Conservation (phyloP, 2,329 filamentous ascomycete genomes). For the Colletotrichum sp. region DNA sequence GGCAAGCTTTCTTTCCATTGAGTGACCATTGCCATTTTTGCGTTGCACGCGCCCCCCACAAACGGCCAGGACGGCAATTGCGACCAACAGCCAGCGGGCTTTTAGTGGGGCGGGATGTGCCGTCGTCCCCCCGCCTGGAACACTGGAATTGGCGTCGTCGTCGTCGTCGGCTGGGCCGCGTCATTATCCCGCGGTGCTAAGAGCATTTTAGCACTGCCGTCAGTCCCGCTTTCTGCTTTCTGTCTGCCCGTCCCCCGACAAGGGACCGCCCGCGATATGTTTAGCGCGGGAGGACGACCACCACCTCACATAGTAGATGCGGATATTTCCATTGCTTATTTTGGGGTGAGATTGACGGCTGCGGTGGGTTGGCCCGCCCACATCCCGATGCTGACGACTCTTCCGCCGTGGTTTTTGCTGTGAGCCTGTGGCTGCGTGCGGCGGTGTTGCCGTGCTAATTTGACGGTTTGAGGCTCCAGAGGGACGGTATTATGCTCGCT, state of each 20-base stretch:
- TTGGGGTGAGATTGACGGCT: neutral
- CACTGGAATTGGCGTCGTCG: neutral
- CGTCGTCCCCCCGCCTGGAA: neutral
- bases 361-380: neutral
- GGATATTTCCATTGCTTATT: neutral
- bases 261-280: neutral
- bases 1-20: neutral
- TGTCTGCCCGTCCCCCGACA: neutral
- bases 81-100: neutral
- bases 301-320: neutral
- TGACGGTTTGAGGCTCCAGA: neutral
- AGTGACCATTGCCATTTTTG: neutral
- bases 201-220: constrained; percentile 1
- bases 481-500: neutral
- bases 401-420: neutral
- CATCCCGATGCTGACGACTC: constrained; percentile 9
- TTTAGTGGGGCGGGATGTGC: neutral
- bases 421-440: neutral
- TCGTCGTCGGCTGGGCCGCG: constrained; percentile 7
- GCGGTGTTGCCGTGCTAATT: neutral
- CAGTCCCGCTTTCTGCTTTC: neutral
- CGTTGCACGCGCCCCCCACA: neutral
- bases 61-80: neutral
- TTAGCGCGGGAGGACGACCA: neutral
- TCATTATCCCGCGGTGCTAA: neutral